Evolutionary conservation across 257 asterid genomes (phyloP).

Genomic region (Voacanga thouarsii): DNA sequence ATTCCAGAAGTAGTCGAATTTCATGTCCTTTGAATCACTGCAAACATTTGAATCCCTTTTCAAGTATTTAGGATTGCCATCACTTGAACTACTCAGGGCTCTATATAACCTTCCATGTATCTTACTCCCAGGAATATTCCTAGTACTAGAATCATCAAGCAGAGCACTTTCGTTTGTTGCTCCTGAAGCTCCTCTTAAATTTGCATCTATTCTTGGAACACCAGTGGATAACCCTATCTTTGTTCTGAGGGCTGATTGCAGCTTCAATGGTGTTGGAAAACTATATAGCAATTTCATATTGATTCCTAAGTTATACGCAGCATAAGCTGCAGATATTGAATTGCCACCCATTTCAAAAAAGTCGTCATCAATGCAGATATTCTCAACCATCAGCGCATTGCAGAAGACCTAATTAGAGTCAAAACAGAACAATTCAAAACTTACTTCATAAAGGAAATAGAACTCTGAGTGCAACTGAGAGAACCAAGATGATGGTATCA

Average conservation of each 20-base stretch:
- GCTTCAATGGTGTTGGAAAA: constrained; percentile 67
- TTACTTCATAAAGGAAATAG: not conserved
- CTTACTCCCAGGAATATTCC: constrained; percentile 20
- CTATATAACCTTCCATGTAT: constrained; percentile 22
- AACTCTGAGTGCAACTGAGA: too few relatives aligned
- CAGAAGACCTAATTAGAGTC: constrained; percentile 53
- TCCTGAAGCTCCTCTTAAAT: constrained; percentile 28
- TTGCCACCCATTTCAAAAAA: constrained; percentile 87
- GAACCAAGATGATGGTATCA: not conserved
- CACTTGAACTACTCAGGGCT: constrained; percentile 24
- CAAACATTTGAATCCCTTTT: constrained; percentile 36
- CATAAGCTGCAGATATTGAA: constrained; percentile 86
- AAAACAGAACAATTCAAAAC: constrained; percentile 3
- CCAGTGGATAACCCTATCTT: constrained; percentile 30
- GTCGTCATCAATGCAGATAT: constrained; percentile 57
- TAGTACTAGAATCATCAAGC: constrained; percentile 24
- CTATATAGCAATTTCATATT: constrained; percentile 72
- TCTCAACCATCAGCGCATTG: constrained; percentile 65
- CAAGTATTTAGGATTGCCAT: constrained; percentile 42
- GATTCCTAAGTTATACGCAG: constrained; percentile 71
- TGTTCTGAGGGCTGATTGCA: constrained; percentile 54
- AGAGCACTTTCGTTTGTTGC: constrained; percentile 22
- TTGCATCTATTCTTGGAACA: constrained; percentile 29
- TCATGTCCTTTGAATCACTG: constrained; percentile 20
- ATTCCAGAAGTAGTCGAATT: constrained; percentile 30